Evolutionary conservation across 129 eudicot species (phyloP).

Genomic region (Smallanthus sonchifolius): DNA sequence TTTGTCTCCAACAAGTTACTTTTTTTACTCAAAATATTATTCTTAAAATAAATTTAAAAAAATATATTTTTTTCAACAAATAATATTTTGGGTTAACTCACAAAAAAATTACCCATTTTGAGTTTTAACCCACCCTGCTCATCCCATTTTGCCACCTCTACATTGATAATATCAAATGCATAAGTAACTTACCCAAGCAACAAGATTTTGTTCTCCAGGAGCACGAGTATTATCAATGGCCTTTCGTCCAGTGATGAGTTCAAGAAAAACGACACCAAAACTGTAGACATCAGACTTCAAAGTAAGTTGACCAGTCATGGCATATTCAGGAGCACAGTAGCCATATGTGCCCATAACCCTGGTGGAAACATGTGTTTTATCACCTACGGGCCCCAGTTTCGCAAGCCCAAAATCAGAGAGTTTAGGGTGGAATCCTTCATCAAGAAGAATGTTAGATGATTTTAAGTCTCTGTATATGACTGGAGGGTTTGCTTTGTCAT

Average conservation of each 20-base stretch:
- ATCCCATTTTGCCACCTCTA: neutral
- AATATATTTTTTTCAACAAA: no score
- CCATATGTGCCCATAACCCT: slow-evolving; percentile 98
- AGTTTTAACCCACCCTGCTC: neutral
- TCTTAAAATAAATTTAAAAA: no score
- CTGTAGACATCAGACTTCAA: slow-evolving; percentile 92
- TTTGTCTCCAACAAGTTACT: neutral
- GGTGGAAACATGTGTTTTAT: slow-evolving; percentile 93
- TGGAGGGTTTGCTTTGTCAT: slow-evolving; percentile 94
- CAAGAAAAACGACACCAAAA: slow-evolving; percentile 95
- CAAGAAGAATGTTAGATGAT: slow-evolving; percentile 93
- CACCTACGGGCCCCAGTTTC: slow-evolving; percentile 92
- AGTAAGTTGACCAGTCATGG: slow-evolving; percentile 98
- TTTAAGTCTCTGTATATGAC: slow-evolving; percentile 90
- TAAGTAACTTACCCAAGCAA: slow-evolving; percentile 78
- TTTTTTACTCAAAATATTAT: no score
- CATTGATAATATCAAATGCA: neutral
- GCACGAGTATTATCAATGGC: slow-evolving; percentile 82
- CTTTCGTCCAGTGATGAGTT: slow-evolving; percentile 88
- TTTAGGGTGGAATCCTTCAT: slow-evolving; percentile 82
- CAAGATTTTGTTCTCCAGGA: slow-evolving; percentile 93
- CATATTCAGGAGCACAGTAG: slow-evolving; percentile 98
- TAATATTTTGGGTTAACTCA: no score
- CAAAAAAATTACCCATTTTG: neutral
- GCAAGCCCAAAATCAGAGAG: slow-evolving; percentile 96